Percentiles rank a stretch among this genome's conserved stretches.
phyloP scores from a whole-genome alignment of 1,284 basidiomycete genomes.

The Caloboletus firmus region DNA sequence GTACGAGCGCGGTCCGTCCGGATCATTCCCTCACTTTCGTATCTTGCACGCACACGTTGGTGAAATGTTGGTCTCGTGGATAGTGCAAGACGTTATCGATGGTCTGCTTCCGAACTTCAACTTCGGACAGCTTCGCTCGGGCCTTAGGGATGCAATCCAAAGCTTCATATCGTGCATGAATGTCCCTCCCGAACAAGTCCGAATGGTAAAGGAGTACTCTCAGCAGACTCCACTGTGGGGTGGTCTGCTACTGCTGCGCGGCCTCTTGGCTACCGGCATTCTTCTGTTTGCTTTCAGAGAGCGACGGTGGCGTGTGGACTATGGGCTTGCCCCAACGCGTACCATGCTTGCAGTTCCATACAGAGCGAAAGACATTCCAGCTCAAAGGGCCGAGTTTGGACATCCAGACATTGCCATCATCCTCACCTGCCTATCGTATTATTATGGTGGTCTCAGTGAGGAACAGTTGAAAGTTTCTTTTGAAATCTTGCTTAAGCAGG shows the following conservation, averaged over 20 bases:
- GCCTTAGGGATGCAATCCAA: too few relatives aligned
- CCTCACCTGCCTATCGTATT: constrained; percentile 52
- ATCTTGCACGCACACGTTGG: neutral
- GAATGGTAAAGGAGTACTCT: constrained; percentile 13
- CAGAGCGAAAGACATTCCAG: constrained; percentile 51
- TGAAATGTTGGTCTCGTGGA: neutral
- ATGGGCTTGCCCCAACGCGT: constrained; percentile 44
- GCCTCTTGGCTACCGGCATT: constrained; percentile 44
- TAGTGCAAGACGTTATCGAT: neutral
- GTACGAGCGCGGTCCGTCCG: neutral
- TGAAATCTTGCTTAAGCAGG: constrained; percentile 40
- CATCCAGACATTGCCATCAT: constrained; percentile 50
- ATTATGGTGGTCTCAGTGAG: constrained; percentile 45
- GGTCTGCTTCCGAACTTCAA: neutral
- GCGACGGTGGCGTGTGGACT: constrained; percentile 52
- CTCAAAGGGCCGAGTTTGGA: constrained; percentile 48
- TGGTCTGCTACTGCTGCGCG: constrained; percentile 44
- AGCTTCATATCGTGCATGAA: too few relatives aligned
- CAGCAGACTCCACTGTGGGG: constrained; percentile 27
- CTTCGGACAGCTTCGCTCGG: neutral
- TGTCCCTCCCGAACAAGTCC: neutral
- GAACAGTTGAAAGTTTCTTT: constrained; percentile 42
- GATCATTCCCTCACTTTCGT: neutral
- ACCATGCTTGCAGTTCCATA: constrained; percentile 53
- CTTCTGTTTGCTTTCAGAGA: constrained; percentile 41